Evolutionary conservation across 495 filamentous ascomycete species (phyloP).

Genomic region (Daldinia childiae): DNA sequence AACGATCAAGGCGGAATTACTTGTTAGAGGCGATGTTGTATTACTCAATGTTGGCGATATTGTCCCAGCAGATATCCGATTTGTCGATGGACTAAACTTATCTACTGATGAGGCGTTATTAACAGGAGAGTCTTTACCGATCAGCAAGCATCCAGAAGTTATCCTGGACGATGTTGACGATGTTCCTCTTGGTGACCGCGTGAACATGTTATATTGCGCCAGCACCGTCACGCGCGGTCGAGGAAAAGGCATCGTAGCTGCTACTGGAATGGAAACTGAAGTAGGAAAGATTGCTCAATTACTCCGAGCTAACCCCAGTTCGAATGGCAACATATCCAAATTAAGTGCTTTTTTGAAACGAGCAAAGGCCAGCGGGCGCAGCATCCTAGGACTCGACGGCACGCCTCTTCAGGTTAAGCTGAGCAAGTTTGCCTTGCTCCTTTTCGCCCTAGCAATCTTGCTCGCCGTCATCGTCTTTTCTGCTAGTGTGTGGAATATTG

Average conservation of each 20-base stretch:
- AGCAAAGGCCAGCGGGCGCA: constrained; percentile 51
- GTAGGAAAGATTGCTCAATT: constrained; percentile 75
- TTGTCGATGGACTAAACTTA: constrained; percentile 75
- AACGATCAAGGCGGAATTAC: constrained; percentile 67
- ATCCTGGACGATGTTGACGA: constrained; percentile 55
- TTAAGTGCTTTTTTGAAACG: constrained; percentile 48
- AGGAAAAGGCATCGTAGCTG: constrained; percentile 72
- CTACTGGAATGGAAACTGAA: constrained; percentile 76
- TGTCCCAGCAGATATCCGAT: constrained; percentile 73
- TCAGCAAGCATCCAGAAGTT: constrained; percentile 62
- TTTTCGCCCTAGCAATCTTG: constrained; percentile 75
- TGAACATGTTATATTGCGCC: constrained; percentile 76
- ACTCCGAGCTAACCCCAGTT: constrained; percentile 58
- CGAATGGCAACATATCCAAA: constrained; percentile 45
- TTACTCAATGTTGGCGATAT: constrained; percentile 74
- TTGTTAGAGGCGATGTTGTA: constrained; percentile 78
- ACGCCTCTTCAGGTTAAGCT: constrained; percentile 75
- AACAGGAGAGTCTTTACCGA: constrained; percentile 80
- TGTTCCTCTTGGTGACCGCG: constrained; percentile 72
- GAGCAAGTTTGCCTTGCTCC: constrained; percentile 72
- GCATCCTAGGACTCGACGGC: constrained; percentile 71
- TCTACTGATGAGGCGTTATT: constrained; percentile 78
- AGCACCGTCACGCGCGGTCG: constrained; percentile 78
- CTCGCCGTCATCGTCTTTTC: constrained; percentile 74
- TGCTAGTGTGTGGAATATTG: constrained; percentile 66